Evolutionary conservation across 176 grass and related monocot species (phyloP).

Genomic region (Oryza glaberrima): DNA sequence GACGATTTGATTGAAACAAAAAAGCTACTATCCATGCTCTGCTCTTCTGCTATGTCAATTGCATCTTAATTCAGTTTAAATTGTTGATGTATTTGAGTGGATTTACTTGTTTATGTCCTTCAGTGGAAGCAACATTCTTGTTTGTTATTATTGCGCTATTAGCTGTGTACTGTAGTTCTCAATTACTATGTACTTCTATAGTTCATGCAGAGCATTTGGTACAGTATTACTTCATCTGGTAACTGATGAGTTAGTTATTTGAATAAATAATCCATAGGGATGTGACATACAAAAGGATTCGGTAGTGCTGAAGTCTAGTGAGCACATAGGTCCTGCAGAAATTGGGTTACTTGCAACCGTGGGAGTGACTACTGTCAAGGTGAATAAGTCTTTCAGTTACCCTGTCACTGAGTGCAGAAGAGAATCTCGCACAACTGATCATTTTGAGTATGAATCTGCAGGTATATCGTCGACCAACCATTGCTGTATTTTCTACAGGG

Average conservation of each 20-base stretch:
- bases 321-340: slow-evolving; percentile 84
- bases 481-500: slow-evolving; percentile 88
- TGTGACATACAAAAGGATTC: slow-evolving; percentile 89
- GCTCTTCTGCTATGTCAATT: background rate
- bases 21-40: background rate
- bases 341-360: slow-evolving; percentile 82
- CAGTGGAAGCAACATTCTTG: background rate
- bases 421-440: background rate
- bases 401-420: background rate
- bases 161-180: background rate
- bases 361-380: slow-evolving; percentile 80
- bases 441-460: slow-evolving; percentile 41
- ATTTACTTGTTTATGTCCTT: background rate
- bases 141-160: background rate
- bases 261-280: slow-evolving; percentile 55
- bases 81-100: background rate
- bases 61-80: background rate
- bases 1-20: background rate
- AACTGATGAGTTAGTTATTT: background rate
- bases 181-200: background rate
- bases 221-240: background rate
- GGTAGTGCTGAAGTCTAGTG: slow-evolving; percentile 60
- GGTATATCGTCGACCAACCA: slow-evolving; percentile 71
- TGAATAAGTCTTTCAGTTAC: slow-evolving; percentile 12
- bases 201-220: background rate